These are phyloP conservation scores for Ilyonectria destructans DNA, from an alignment of 2,329 filamentous ascomycete species.

Conservation along the genomic window DNA sequence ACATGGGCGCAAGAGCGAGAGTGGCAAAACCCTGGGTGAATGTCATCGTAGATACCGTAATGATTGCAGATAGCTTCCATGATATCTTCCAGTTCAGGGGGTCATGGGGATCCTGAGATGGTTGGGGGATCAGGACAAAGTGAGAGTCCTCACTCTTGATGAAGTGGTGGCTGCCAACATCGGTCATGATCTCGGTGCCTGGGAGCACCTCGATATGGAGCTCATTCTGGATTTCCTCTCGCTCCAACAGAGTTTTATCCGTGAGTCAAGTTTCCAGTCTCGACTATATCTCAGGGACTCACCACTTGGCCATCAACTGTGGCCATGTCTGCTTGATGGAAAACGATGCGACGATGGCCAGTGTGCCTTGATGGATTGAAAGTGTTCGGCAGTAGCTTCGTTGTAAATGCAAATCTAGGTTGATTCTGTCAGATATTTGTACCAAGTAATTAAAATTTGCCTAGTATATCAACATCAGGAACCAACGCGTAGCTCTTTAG, in stretches of 20 bases:
- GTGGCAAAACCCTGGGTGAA: constrained; percentile 20
- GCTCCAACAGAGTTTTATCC: not conserved
- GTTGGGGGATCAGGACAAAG: constrained; percentile 38
- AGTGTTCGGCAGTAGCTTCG: too few relatives aligned
- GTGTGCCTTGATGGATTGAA: too few relatives aligned
- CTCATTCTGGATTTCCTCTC: constrained; percentile 33
- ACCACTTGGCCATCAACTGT: too few relatives aligned
- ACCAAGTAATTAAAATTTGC: too few relatives aligned
- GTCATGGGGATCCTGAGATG: constrained; percentile 14
- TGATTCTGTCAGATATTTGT: too few relatives aligned
- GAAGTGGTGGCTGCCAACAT: constrained; percentile 39
- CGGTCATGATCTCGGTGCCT: constrained; percentile 40
- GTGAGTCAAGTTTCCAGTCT: too few relatives aligned
- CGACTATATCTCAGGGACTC: too few relatives aligned
- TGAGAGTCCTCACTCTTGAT: constrained; percentile 34
- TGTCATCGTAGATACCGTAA: constrained; percentile 17
- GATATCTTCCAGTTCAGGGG: constrained; percentile 15
- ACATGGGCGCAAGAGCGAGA: constrained; percentile 9
- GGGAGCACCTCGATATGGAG: constrained; percentile 39
- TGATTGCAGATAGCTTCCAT: constrained; percentile 15
- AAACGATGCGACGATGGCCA: too few relatives aligned
- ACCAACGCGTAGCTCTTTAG: too few relatives aligned
- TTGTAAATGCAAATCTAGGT: too few relatives aligned
- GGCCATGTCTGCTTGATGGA: too few relatives aligned
- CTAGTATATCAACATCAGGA: too few relatives aligned